These are phyloP conservation scores for Mucor piriformis DNA, from an alignment of 371 early-diverging fungal species.

Conservation along the genomic window DNA sequence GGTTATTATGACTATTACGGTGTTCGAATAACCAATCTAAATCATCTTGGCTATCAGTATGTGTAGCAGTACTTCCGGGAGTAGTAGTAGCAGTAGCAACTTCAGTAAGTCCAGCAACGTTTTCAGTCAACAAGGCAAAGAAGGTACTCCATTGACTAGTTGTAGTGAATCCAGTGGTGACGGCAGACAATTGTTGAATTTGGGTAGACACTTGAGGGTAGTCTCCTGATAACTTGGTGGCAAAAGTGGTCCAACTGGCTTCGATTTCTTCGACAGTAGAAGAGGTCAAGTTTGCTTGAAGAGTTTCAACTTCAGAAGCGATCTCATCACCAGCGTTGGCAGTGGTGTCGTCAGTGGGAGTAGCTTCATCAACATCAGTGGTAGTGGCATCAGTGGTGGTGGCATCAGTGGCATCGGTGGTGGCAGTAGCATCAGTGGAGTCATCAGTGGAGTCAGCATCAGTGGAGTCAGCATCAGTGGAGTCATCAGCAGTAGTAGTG, in stretches of 20 bases:
- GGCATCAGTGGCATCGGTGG: neutral
- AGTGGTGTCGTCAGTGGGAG: neutral
- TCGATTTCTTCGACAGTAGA: slow-evolving; percentile 20
- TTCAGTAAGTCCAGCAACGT: slow-evolving; percentile 10
- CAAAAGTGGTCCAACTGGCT: slow-evolving; percentile 24
- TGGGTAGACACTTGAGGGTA: slow-evolving; percentile 21
- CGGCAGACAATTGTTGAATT: slow-evolving; percentile 15
- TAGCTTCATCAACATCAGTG: neutral
- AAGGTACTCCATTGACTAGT: slow-evolving; percentile 20
- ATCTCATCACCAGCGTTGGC: slow-evolving; percentile 15
- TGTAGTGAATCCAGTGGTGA: slow-evolving; percentile 16
- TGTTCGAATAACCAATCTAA: slow-evolving; percentile 25
- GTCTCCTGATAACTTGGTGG: slow-evolving; percentile 8
- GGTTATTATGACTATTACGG: slow-evolving; percentile 30
- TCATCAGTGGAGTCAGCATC: neutral
- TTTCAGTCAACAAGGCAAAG: slow-evolving; percentile 9
- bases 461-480: neutral
- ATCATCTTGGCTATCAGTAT: slow-evolving; percentile 19
- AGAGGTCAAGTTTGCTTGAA: slow-evolving; percentile 5
- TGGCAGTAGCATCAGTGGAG: neutral
- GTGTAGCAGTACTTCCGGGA: slow-evolving; percentile 7
- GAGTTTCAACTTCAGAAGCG: slow-evolving; percentile 16
- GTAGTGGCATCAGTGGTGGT: neutral
- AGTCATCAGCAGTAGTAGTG: neutral
- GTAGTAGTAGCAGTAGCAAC: slow-evolving; percentile 3